Conservation (phyloP, 768 basidiomycete species). For the Naganishia vishniacii region DNA sequence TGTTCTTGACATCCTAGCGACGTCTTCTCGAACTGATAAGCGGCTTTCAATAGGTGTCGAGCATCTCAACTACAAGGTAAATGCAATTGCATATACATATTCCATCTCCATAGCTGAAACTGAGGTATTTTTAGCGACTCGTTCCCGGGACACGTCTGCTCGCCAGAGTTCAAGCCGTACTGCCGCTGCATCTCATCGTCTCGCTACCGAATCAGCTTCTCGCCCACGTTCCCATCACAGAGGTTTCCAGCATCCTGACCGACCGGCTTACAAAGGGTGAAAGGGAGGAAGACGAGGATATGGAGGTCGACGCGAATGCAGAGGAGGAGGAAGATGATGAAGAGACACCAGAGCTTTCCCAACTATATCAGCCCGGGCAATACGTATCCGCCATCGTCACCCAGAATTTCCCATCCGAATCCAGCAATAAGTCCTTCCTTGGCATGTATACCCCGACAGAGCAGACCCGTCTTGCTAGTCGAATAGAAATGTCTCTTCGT, state of each 20-base stretch:
- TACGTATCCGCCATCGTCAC: constrained; percentile 75
- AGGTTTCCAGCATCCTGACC: constrained; percentile 76
- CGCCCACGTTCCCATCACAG: constrained; percentile 89
- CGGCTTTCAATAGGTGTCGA: constrained; percentile 57
- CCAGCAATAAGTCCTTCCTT: constrained; percentile 42
- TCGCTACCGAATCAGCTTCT: constrained; percentile 94
- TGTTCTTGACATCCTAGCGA: constrained; percentile 8
- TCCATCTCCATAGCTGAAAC: neutral
- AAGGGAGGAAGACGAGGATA: constrained; percentile 43
- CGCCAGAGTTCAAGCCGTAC: constrained; percentile 76
- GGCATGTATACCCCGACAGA: constrained; percentile 45
- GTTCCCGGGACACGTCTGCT: constrained; percentile 77
- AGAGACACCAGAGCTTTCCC: constrained; percentile 61
- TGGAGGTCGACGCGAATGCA: constrained; percentile 51
- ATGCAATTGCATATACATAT: constrained; percentile 54
- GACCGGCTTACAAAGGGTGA: constrained; percentile 61
- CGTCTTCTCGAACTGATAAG: no score
- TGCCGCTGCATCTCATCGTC: constrained; percentile 80
- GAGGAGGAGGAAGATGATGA: constrained; percentile 55
- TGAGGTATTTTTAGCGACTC: constrained; percentile 58
- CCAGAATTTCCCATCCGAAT: constrained; percentile 63
- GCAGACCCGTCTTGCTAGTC: constrained; percentile 40
- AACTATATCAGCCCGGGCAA: constrained; percentile 77
- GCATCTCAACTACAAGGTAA: constrained; percentile 77
- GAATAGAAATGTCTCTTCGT: constrained; percentile 72